Evolutionary conservation across 2,329 filamentous ascomycete genomes (phyloP).

Genomic region (Botrytis elliptica): DNA sequence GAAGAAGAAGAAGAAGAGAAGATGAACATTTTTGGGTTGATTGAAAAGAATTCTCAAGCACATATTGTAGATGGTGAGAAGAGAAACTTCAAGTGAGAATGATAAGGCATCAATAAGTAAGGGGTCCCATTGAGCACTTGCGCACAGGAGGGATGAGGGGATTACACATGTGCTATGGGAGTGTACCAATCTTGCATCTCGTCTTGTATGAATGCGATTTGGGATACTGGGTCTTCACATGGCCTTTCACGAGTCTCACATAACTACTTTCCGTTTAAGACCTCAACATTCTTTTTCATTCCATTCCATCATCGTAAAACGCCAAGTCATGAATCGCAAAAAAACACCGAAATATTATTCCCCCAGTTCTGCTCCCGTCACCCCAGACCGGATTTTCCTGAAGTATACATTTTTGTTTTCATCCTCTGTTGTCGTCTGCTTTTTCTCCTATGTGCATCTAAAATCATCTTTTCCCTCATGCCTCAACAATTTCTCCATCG

Average conservation of each 20-base stretch:
- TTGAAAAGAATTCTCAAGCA: not conserved
- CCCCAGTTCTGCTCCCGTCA: not conserved
- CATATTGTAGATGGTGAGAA: not conserved
- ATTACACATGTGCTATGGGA: not conserved
- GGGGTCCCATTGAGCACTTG: not conserved
- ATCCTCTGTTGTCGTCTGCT: not conserved
- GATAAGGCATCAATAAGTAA: not conserved
- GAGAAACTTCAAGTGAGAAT: not conserved
- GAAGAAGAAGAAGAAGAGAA: not conserved
- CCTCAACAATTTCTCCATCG: conserved; percentile 42
- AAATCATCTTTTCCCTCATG: not conserved
- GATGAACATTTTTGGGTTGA: not conserved
- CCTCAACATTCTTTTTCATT: not conserved
- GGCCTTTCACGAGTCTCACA: not conserved
- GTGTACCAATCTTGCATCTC: not conserved
- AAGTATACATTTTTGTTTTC: not conserved
- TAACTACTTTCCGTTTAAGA: not conserved
- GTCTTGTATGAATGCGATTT: not conserved
- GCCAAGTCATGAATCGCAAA: not conserved
- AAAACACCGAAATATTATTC: not conserved
- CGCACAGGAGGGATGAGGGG: not conserved
- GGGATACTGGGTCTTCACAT: not conserved
- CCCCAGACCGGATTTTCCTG: not conserved
- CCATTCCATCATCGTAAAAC: not conserved
- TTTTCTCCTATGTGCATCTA: not conserved